Base-by-base conservation (phyloP, 805 yeast genomes). In the Kregervanrija delftensis region DNA sequence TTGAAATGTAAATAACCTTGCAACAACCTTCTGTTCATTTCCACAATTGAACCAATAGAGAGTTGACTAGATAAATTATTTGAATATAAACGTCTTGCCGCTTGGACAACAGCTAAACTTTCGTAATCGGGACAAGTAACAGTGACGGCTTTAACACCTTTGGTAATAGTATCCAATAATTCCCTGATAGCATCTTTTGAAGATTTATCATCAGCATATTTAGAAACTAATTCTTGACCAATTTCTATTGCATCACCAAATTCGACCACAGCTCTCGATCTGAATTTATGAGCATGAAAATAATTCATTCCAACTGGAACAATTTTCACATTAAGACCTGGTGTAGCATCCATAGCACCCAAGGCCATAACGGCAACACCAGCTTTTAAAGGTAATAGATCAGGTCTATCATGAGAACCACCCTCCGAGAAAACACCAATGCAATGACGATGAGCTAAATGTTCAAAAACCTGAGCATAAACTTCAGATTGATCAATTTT, bases 311-410 rank as follows among this genome's bases (percentile, higher is more conserved):
- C 99, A 60, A 96, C 89, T 4, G 98, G 98, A 11, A 93, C 95
- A 53, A 91, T 87, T 55, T 82, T 81, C 4, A 91, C 91, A 45
- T 82, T 81, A 48, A 85, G 79, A 38, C 76, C 74, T 0, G 93
- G 88, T 54, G 86, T 76, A 48, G 78, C 73, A 17, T 81, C 85
- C 79, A 90, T 77, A 9, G 98, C 93, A 8, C 98, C 99, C 30
- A 93, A 71, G 0, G 98, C 99, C 98, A 91, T 93, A 45, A 91
- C 85, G 2, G 96, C 96, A 8, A 93, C 97, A 50, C 99, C 99
- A 1, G 98, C 96, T 60, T 93, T 91, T 53, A 91, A 69, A 0
- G 99, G 99, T 41, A 91, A 72, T 53, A 91, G 66, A 50, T 88
- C 95, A 0, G 98, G 81, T 53, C 99, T 74, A 63, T 91, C 99